Conservation (phyloP, 208 protist species). For the Trypanosoma congolense region DNA sequence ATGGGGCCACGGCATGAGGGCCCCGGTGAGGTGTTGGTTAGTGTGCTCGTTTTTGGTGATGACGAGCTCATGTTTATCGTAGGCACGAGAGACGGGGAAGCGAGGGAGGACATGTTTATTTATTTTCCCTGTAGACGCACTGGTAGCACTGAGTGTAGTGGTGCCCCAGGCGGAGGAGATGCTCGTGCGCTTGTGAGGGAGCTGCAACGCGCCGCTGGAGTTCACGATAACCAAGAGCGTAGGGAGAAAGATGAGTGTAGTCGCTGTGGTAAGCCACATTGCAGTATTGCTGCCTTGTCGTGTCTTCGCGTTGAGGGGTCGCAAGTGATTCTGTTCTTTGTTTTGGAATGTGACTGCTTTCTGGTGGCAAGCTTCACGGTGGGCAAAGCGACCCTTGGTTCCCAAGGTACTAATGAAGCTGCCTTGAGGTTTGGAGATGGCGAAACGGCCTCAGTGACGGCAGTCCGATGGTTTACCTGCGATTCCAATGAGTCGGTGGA, state of each 20-base stretch:
- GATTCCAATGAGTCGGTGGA: neutral
- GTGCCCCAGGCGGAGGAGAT: neutral
- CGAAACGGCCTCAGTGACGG: slow-evolving; percentile 4
- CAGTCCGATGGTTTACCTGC: neutral
- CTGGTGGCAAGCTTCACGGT: slow-evolving; percentile 19
- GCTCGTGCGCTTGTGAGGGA: slow-evolving; percentile 9
- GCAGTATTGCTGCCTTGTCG: slow-evolving; percentile 15
- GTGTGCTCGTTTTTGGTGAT: slow-evolving; percentile 1
- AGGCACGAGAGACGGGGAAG: neutral
- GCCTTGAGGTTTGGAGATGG: neutral
- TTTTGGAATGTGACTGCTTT: slow-evolving; percentile 23
- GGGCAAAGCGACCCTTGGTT: neutral
- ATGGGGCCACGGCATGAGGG: neutral
- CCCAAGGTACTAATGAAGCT: neutral
- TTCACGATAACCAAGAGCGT: neutral
- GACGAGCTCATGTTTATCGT: neutral
- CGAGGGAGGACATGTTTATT: neutral
- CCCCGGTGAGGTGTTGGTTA: neutral
- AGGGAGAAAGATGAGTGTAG: neutral
- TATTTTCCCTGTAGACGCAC: slow-evolving; percentile 4
- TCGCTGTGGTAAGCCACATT: neutral
- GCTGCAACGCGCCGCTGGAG: slow-evolving; percentile 10
- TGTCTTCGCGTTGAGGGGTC: slow-evolving; percentile 1
- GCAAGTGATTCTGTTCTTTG: slow-evolving; percentile 21
- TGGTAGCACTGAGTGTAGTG: neutral